A percentile compares a stretch with the other conserved stretches of the same genome.
phyloP scores from a whole-genome alignment of 768 basidiomycete genomes.

The Hericium rajendrae region DNA sequence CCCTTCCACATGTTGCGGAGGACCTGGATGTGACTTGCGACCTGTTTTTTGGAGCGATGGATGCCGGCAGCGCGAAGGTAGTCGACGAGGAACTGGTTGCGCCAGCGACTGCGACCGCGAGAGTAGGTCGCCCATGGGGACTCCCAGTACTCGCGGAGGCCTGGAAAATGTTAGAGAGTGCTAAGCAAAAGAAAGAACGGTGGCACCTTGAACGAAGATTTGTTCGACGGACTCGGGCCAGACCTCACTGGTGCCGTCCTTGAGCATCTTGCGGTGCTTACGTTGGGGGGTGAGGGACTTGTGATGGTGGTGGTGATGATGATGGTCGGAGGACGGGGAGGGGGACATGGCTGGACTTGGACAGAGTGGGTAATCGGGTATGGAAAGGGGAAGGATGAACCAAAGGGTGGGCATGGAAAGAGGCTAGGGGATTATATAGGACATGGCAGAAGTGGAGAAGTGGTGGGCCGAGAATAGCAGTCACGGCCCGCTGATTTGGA shows the following conservation, averaged over 20 bases:
- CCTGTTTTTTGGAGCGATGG: constrained; percentile 75
- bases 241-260: constrained; percentile 69
- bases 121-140: constrained; percentile 76
- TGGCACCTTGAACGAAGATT: constrained; percentile 63
- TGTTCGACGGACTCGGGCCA: constrained; percentile 77
- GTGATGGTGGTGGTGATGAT: constrained; percentile 18
- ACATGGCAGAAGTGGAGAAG: constrained; percentile 15
- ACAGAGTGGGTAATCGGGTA: background rate
- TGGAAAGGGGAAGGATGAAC: background rate
- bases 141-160: constrained; percentile 69
- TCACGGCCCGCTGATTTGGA: constrained; percentile 18
- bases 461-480: constrained; percentile 18
- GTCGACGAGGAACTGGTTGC: constrained; percentile 81
- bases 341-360: constrained; percentile 9
- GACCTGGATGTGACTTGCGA: constrained; percentile 84
- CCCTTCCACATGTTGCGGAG: constrained; percentile 85
- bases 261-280: constrained; percentile 78
- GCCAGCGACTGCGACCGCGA: constrained; percentile 69
- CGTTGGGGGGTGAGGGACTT: constrained; percentile 59
- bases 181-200: constrained; percentile 4
- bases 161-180: constrained; percentile 24
- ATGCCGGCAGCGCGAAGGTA: constrained; percentile 63
- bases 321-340: constrained; percentile 18
- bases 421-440: constrained; percentile 13
- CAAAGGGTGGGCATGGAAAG: constrained; percentile 5